Percentiles rank a stretch among this genome's conserved stretches.
phyloP scores from a whole-genome alignment of 2,329 filamentous ascomycete genomes.

The Tolypocladium nubicola region DNA sequence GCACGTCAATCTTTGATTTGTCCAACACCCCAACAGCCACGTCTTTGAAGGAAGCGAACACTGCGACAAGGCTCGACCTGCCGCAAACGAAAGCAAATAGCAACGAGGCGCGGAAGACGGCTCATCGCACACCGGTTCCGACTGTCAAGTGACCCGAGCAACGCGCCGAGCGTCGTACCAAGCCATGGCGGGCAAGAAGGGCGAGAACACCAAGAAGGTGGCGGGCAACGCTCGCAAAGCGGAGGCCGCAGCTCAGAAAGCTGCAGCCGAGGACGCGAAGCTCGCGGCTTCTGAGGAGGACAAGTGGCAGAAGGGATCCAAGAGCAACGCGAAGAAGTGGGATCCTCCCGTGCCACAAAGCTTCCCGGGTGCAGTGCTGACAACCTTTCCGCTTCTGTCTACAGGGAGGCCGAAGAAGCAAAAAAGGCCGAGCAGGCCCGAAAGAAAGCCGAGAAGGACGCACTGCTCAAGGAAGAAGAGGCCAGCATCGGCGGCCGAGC shows the following conservation, averaged over 20 bases:
- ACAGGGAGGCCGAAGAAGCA: slow-evolving; percentile 26
- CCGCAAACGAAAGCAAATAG: neutral
- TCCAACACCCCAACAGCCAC: neutral
- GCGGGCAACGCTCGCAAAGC: slow-evolving; percentile 88
- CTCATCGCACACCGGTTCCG: neutral
- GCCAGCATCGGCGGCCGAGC: slow-evolving; percentile 46
- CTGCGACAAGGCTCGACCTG: neutral
- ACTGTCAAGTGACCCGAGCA: neutral
- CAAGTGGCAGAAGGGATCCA: slow-evolving; percentile 79
- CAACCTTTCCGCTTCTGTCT: neutral
- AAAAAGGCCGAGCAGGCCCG: slow-evolving; percentile 81
- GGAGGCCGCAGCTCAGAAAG: slow-evolving; percentile 72
- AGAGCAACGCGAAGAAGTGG: slow-evolving; percentile 80
- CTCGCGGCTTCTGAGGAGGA: slow-evolving; percentile 56
- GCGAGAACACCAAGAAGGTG: slow-evolving; percentile 80
- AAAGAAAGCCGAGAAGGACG: slow-evolving; percentile 89
- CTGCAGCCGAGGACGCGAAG: slow-evolving; percentile 58
- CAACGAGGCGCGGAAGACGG: neutral
- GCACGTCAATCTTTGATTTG: neutral
- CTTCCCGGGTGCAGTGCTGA: neutral
- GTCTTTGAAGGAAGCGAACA: neutral
- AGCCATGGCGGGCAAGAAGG: slow-evolving; percentile 63
- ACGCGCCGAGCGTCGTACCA: neutral
- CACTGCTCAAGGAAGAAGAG: slow-evolving; percentile 75
- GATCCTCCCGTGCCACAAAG: slow-evolving; percentile 12